phyloP scores from a whole-genome alignment of 345 rosid genomes.

The Pelargonium nanum region DNA sequence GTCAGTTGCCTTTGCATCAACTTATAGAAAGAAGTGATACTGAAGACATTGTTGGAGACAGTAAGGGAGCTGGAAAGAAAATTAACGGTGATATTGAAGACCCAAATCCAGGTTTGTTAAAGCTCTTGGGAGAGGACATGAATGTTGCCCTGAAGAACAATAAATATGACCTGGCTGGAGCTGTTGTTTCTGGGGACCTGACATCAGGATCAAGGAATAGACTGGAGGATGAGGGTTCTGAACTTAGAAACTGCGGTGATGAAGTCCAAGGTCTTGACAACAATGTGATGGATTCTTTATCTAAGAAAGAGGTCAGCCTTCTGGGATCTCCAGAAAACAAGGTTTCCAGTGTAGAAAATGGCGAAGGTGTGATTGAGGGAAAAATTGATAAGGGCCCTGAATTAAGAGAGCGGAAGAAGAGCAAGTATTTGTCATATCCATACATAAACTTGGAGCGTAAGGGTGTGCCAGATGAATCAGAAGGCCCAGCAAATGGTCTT shows the following conservation, averaged over 20 bases:
- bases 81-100: conserved; percentile 6
- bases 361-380: conserved; percentile 4
- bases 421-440: conserved; percentile 64
- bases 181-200: conserved; percentile 12
- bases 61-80: conserved; percentile 6
- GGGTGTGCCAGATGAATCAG: conserved; percentile 16
- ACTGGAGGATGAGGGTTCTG: conserved; percentile 15
- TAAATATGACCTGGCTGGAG: conserved; percentile 9
- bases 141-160: conserved; percentile 7
- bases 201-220: conserved; percentile 25
- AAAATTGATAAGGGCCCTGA: conserved; percentile 27
- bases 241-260: conserved; percentile 8
- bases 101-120: conserved; percentile 7
- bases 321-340: conserved; percentile 5
- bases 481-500: conserved; percentile 16
- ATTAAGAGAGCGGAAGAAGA: conserved; percentile 51
- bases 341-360: conserved; percentile 10
- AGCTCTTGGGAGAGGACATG: conserved; percentile 5
- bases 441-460: conserved; percentile 36
- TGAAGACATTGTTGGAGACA: conserved; percentile 13
- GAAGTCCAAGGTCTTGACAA: conserved; percentile 18
- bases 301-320: conserved; percentile 11
- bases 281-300: conserved; percentile 6
- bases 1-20: conserved; percentile 36
- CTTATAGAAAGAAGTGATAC: conserved; percentile 23